Conservation (phyloP, 805 yeast species). For the Saccharomycopsis fermentans region DNA sequence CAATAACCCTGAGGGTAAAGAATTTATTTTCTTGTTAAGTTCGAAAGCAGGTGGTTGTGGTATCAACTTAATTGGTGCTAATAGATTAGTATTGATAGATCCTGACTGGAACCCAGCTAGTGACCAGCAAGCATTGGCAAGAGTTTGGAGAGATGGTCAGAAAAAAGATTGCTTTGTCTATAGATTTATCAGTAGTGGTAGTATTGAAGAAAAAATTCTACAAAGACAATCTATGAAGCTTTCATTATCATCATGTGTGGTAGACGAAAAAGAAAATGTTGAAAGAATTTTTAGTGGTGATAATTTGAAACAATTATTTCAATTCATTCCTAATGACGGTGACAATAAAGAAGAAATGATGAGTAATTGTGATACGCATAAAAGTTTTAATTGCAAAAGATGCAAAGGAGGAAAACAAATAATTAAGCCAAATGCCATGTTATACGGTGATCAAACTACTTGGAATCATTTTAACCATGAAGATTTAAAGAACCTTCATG, state of each 20-base stretch:
- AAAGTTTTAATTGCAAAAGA: slow-evolving; percentile 78
- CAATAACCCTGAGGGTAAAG: slow-evolving; percentile 81
- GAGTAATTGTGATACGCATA: slow-evolving; percentile 85
- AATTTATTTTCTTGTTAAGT: slow-evolving; percentile 79
- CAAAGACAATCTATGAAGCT: slow-evolving; percentile 94
- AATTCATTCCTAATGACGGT: slow-evolving; percentile 39
- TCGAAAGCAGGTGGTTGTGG: slow-evolving; percentile 99
- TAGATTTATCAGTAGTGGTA: slow-evolving; percentile 87
- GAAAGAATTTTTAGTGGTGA: slow-evolving; percentile 86
- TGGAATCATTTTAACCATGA: slow-evolving; percentile 84
- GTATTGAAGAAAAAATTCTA: slow-evolving; percentile 92
- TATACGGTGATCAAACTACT: slow-evolving; percentile 94
- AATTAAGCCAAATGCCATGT: slow-evolving; percentile 68
- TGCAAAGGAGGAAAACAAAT: slow-evolving; percentile 58
- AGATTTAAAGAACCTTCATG: slow-evolving; percentile 58
- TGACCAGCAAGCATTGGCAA: slow-evolving; percentile 93
- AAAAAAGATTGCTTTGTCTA: slow-evolving; percentile 94
- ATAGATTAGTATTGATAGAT: slow-evolving; percentile 76
- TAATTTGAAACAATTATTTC: slow-evolving; percentile 63
- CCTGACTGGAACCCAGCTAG: slow-evolving; percentile 99
- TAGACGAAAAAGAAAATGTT: slow-evolving; percentile 91
- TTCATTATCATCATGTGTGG: slow-evolving; percentile 89
- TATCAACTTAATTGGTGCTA: slow-evolving; percentile 93
- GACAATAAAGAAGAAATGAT: not conserved
- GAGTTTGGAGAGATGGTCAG: slow-evolving; percentile 99